Conservation (phyloP, 2,329 filamentous ascomycete genomes). For the Blastomyces gilchristii region DNA sequence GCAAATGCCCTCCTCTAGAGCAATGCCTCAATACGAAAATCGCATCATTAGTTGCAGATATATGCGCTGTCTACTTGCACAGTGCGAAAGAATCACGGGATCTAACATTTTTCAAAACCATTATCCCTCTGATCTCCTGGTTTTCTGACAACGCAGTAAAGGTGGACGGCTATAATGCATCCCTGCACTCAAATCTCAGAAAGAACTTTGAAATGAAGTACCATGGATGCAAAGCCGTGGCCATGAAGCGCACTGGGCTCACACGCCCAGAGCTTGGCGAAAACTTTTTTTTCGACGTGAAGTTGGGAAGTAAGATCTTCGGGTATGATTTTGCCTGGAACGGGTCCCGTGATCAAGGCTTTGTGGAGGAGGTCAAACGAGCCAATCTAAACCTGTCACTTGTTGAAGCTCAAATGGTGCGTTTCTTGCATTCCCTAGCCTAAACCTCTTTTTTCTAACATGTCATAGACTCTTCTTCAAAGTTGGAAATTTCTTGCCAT, state of each 20-base stretch:
- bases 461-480: constrained; percentile 59
- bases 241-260: constrained; percentile 68
- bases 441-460: constrained; percentile 16
- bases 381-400: constrained; percentile 87
- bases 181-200: constrained; percentile 73
- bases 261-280: constrained; percentile 56
- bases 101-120: constrained; percentile 54
- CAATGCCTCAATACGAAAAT: constrained; percentile 56
- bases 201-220: constrained; percentile 77
- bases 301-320: constrained; percentile 65
- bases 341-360: constrained; percentile 57
- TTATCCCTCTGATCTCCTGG: constrained; percentile 68
- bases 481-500: constrained; percentile 83
- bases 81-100: constrained; percentile 68
- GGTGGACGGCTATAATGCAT: constrained; percentile 75
- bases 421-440: constrained; percentile 22
- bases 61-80: constrained; percentile 84
- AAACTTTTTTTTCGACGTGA: constrained; percentile 75
- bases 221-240: constrained; percentile 58
- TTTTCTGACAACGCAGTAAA: constrained; percentile 67
- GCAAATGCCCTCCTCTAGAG: constrained; percentile 37
- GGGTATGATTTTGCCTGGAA: constrained; percentile 68
- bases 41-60: constrained; percentile 74
- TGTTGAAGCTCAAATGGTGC: constrained; percentile 80
- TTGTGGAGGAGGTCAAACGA: constrained; percentile 68